Percentiles rank a stretch among this genome's conserved stretches.
Conservation (phyloP, 1,284 basidiomycete species). For the Cutaneotrichosporon mucoides region DNA sequence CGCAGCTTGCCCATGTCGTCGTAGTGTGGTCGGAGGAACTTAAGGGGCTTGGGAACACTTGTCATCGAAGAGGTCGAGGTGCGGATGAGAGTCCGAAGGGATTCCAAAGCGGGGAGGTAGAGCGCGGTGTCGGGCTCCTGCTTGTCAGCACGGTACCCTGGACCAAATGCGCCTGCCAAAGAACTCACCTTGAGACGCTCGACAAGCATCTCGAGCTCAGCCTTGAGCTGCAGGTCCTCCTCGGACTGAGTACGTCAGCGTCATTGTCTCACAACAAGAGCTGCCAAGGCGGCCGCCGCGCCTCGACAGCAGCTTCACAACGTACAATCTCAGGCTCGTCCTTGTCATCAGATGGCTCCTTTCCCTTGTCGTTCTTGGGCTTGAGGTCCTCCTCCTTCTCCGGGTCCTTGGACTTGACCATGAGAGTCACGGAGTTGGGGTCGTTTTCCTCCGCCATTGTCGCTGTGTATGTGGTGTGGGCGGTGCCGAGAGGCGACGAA, state of each 20-base stretch:
- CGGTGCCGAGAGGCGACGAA: no score
- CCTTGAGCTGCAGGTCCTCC: constrained; percentile 90
- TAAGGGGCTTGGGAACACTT: constrained; percentile 98
- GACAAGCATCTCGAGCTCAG: constrained; percentile 95
- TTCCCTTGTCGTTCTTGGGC: constrained; percentile 49
- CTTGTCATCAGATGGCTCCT: constrained; percentile 47
- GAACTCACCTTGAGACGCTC: constrained; percentile 78
- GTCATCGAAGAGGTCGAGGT: constrained; percentile 99
- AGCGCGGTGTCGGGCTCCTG: constrained; percentile 84
- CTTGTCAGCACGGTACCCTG: constrained; percentile 8
- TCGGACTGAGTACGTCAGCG: constrained; percentile 63
- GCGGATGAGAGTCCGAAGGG: constrained; percentile 85
- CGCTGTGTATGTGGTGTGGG: not conserved
- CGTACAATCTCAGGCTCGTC: constrained; percentile 77
- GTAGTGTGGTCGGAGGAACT: constrained; percentile 95
- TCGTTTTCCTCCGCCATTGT: constrained; percentile 29
- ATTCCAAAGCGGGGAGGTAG: constrained; percentile 88
- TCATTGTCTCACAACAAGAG: no score
- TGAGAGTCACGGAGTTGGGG: constrained; percentile 39
- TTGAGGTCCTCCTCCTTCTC: constrained; percentile 50
- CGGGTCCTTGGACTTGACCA: constrained; percentile 51
- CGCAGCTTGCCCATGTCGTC: constrained; percentile 78
- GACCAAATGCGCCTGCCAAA: not conserved
- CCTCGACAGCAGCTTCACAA: constrained; percentile 15
- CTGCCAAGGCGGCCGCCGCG: not conserved